These are phyloP conservation scores for Globisporangium carolinianum DNA, from an alignment of 352 stramenopile species.

Conservation along the genomic window DNA sequence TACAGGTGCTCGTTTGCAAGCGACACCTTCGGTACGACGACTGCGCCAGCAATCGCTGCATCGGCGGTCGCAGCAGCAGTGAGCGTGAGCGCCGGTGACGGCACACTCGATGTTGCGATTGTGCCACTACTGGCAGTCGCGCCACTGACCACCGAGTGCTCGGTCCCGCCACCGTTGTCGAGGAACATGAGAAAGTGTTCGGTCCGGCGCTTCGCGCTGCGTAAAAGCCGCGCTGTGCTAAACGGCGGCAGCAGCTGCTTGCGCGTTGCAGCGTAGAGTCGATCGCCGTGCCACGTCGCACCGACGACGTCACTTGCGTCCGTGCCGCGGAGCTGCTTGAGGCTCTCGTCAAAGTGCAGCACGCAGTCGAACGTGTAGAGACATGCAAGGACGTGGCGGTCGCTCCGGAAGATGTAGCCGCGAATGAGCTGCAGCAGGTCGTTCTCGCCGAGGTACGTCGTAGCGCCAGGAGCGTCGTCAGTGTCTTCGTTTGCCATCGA, in stretches of 20 bases:
- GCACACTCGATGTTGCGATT: neutral
- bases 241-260: slow-evolving; percentile 73
- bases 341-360: slow-evolving; percentile 45
- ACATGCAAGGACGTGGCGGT: slow-evolving; percentile 75
- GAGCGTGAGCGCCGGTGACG: neutral
- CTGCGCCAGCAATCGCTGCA: neutral
- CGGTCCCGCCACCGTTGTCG: slow-evolving; percentile 22
- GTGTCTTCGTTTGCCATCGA: slow-evolving; percentile 49
- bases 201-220: slow-evolving; percentile 51
- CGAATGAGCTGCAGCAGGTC: slow-evolving; percentile 69
- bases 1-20: slow-evolving; percentile 77
- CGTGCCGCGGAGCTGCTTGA: slow-evolving; percentile 37
- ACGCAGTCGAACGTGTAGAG: slow-evolving; percentile 78
- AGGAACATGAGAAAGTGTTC: slow-evolving; percentile 87
- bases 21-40: slow-evolving; percentile 22
- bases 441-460: slow-evolving; percentile 60
- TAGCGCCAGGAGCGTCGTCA: slow-evolving; percentile 22
- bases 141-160: neutral
- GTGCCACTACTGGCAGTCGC: too few species aligned
- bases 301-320: slow-evolving; percentile 36
- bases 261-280: slow-evolving; percentile 32
- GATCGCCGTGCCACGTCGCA: slow-evolving; percentile 40
- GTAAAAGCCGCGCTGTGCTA: slow-evolving; percentile 70
- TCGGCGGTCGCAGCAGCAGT: too few species aligned
- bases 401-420: slow-evolving; percentile 65